phyloP scores from a whole-genome alignment of 768 basidiomycete genomes.

The Tulasnella sp. region DNA sequence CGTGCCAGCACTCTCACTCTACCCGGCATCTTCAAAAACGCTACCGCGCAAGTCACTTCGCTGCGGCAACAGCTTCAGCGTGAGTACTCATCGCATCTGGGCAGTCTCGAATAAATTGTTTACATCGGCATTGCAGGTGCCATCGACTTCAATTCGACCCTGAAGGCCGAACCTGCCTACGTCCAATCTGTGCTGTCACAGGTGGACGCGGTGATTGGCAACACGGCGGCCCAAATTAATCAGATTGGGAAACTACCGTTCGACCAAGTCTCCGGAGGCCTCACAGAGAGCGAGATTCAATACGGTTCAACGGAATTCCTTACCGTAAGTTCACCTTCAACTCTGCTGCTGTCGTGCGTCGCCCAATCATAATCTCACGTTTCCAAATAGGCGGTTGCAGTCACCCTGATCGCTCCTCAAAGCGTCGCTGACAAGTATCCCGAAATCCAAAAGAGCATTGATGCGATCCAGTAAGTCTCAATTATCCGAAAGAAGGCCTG shows the following conservation, averaged over 20 bases:
- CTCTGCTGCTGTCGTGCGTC: too few relatives aligned
- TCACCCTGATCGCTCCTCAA: background rate
- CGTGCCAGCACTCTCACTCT: background rate
- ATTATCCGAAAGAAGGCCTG: background rate
- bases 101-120: background rate
- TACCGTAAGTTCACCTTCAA: background rate
- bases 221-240: background rate
- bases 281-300: background rate
- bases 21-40: constrained; percentile 4
- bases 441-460: background rate
- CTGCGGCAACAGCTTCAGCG: background rate
- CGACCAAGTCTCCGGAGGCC: background rate
- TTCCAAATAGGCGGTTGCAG: background rate
- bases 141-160: background rate
- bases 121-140: background rate
- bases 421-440: background rate
- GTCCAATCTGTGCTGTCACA: background rate
- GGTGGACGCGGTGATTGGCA: background rate
- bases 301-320: background rate
- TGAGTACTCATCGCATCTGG: background rate
- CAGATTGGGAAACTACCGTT: background rate
- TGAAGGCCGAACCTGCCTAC: background rate
- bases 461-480: background rate
- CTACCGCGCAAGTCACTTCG: background rate
- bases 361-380: too few relatives aligned